Base-by-base conservation (phyloP, 495 filamentous ascomycete genomes). In the Tuber melanosporum region DNA sequence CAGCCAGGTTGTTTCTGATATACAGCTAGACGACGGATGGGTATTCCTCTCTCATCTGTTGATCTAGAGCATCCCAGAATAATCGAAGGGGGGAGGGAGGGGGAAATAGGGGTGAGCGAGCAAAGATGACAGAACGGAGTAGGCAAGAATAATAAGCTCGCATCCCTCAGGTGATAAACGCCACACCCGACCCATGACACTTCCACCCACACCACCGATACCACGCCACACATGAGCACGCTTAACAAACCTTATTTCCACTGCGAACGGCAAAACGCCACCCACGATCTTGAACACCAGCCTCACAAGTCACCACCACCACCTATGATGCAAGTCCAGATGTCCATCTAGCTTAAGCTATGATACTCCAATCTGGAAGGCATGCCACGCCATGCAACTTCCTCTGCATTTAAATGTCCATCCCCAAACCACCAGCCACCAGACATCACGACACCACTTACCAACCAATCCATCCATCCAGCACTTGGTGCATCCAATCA, bases 161-260 rank as follows among this genome's bases (percentile, higher is more conserved):
- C 52, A 8, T 15, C 32, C 52, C 9, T 22, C 10, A 26, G 3
- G 5, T 62, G 52, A 62, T 15, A 32, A 32, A 32, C 52, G 52
- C 52, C 52, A 62, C 52, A 14, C 52, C n/a, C 10, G 9, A 62
- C n/a, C 52, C n/a, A 14, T 12, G 12, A 15, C 52, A 32, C 22
- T 32, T 20, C n/a, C n/a, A 62, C 52, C 15, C 52, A 12, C 52
- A 32, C 52, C 52, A 26, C n/a, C 2, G 10, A 62, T 26, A 15
- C n/a, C 20, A 14, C 52, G 52, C 52, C 52, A 62, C 52, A 32
- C 52, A 5, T 26, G 12, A 32, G n/a, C 52, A 62, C n/a, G n/a
- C n/a, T 62, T 32, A 4, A 62, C 52, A 62, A 62, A 62, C 52
- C 52, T 62, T 62, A 62, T 62, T 62, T 62, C 52, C 52, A 62